A percentile compares a stretch with the other conserved stretches of the same genome.
Evolutionary conservation across 768 basidiomycete species (phyloP).

Genomic region (Suillus tomentosus): DNA sequence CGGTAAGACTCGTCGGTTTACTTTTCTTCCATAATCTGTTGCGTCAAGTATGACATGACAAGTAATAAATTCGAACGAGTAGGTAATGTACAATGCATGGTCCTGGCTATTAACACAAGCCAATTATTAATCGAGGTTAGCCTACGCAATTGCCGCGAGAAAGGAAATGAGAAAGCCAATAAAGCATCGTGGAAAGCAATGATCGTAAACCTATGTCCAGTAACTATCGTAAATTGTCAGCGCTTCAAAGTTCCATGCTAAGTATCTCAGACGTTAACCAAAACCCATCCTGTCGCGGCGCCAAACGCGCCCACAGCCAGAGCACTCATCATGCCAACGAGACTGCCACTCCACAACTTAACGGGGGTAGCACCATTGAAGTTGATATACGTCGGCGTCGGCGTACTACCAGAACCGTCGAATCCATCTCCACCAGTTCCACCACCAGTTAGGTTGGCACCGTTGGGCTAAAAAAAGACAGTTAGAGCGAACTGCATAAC

Average conservation of each 20-base stretch:
- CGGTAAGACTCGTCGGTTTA: not conserved
- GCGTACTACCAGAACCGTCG: slow-evolving; percentile 18
- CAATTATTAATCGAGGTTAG: not conserved
- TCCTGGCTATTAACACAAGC: not conserved
- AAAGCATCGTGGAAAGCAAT: not conserved
- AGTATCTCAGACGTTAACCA: slow-evolving; percentile 8
- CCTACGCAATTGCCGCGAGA: not conserved
- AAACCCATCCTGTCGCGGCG: slow-evolving; percentile 5
- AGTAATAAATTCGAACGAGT: not conserved
- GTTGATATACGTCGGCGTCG: slow-evolving; percentile 43
- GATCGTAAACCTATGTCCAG: slow-evolving; percentile 1
- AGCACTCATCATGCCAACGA: slow-evolving; percentile 10
- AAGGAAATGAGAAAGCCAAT: not conserved
- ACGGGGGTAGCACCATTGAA: slow-evolving; percentile 41
- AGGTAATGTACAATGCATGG: not conserved
- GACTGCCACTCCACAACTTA: slow-evolving; percentile 3
- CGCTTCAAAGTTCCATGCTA: too few relatives aligned
- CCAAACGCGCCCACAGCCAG: slow-evolving; percentile 12
- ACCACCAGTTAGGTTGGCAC: slow-evolving; percentile 69
- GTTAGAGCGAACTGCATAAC: slow-evolving; percentile 6
- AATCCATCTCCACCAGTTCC: slow-evolving; percentile 44
- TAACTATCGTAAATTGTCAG: not conserved
- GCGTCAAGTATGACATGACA: not conserved
- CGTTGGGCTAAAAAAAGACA: slow-evolving; percentile 53
- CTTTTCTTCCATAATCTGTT: not conserved